phyloP scores from a whole-genome alignment of 495 filamentous ascomycete genomes.

The Penicillium waksmanii region DNA sequence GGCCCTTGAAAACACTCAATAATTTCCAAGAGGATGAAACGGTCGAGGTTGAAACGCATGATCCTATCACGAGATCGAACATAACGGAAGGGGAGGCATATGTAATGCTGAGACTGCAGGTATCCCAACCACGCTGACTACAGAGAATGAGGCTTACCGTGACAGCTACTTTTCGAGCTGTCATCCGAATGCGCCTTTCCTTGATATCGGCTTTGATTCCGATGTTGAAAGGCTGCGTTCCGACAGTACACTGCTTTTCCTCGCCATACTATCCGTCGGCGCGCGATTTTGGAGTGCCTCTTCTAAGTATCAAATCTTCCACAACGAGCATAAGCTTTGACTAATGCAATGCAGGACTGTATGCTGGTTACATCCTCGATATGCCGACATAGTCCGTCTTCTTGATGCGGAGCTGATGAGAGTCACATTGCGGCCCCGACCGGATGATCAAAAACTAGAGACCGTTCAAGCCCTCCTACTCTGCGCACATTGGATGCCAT shows the following conservation, averaged over 20 bases:
- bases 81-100: conserved; percentile 7
- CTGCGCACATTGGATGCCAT: conserved; percentile 14
- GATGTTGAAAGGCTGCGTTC: not conserved
- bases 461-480: conserved; percentile 6
- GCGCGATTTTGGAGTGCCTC: conserved; percentile 11
- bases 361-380: conserved; percentile 10
- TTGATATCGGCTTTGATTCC: not conserved
- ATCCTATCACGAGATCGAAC: not conserved
- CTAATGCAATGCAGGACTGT: not conserved
- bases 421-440: conserved; percentile 5
- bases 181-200: conserved; percentile 8
- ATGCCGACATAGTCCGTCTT: conserved; percentile 1
- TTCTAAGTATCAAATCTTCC: not conserved
- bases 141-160: not conserved
- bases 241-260: conserved; percentile 4
- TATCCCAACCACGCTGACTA: not conserved
- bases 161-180: conserved; percentile 4
- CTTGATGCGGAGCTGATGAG: conserved; percentile 10
- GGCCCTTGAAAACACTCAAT: conserved; percentile 10
- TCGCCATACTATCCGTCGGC: conserved; percentile 1
- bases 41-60: conserved; percentile 4
- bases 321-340: not conserved
- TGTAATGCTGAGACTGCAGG: conserved; percentile 9
- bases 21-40: conserved; percentile 7
- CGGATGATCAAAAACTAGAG: conserved; percentile 7